These are phyloP conservation scores for Nitzschia putrida DNA, from an alignment of 108 stramenopile species.

Conservation along the genomic window DNA sequence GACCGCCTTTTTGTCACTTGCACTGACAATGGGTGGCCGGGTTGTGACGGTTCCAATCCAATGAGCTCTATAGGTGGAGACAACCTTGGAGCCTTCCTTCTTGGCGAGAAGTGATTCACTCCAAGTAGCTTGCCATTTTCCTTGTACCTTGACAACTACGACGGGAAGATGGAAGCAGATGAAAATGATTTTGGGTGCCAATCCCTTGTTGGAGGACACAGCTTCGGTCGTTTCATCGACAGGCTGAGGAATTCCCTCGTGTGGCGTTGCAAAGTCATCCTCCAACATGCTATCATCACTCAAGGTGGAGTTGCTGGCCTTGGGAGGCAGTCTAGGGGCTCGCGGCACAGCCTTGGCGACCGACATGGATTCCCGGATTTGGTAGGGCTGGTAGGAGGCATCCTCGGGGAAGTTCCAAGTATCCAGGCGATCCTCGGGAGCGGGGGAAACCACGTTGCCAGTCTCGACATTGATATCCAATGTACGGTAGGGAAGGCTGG, in stretches of 20 bases:
- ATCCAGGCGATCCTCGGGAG: constrained; percentile 61
- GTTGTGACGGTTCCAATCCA: constrained; percentile 95
- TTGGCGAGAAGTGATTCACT: constrained; percentile 93
- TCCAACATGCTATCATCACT: constrained; percentile 29
- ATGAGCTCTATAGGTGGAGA: constrained; percentile 65
- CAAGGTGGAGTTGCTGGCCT: constrained; percentile 18
- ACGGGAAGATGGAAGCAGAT: constrained; percentile 98
- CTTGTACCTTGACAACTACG: constrained; percentile 61
- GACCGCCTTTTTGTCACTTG: constrained; percentile 79
- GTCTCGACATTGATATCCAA: constrained; percentile 56
- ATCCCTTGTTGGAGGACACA: constrained; percentile 15
- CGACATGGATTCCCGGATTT: constrained; percentile 46
- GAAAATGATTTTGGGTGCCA: constrained; percentile 67
- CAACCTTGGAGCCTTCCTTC: constrained; percentile 77
- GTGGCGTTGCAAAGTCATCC: constrained; percentile 44
- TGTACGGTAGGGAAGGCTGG: constrained; percentile 68
- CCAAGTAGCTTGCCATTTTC: constrained; percentile 87
- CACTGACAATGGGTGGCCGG: constrained; percentile 56
- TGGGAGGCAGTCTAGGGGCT: background rate
- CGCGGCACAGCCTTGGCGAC: constrained; percentile 4
- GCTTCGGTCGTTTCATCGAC: background rate
- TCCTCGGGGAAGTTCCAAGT: constrained; percentile 72
- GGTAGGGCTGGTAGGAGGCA: constrained; percentile 64
- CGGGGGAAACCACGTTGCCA: constrained; percentile 18
- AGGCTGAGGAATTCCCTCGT: constrained; percentile 8